phyloP scores from a whole-genome alignment of 2,329 filamentous ascomycete species.

The Diplodia scrobiculata region DNA sequence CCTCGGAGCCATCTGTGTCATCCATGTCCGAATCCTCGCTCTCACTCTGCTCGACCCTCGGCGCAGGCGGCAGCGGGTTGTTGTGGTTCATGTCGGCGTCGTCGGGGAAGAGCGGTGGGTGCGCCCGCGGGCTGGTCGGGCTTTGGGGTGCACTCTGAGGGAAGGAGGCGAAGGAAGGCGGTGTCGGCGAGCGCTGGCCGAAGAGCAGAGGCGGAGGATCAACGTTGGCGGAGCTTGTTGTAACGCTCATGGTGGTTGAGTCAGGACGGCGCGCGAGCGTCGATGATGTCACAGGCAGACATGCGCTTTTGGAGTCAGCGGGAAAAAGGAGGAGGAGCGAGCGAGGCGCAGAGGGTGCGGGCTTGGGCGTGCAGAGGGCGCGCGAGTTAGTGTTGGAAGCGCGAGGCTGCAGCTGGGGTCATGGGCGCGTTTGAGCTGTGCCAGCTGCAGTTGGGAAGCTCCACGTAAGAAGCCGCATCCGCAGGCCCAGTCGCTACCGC shows the following conservation, averaged over 20 bases:
- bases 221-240: conserved; percentile 37
- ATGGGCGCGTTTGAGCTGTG: conserved; percentile 16
- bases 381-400: neutral
- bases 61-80: conserved; percentile 37
- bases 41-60: conserved; percentile 36
- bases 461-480: conserved; percentile 21
- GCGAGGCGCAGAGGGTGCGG: conserved; percentile 10
- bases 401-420: conserved; percentile 24
- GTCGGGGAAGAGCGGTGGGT: conserved; percentile 33
- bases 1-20: conserved; percentile 33
- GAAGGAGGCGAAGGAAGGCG: conserved; percentile 41
- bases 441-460: conserved; percentile 18
- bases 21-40: conserved; percentile 36
- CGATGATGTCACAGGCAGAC: conserved; percentile 6
- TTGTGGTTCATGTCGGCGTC: conserved; percentile 44
- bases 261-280: conserved; percentile 8
- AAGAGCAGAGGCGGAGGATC: conserved; percentile 45
- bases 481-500: neutral
- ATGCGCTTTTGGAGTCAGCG: conserved; percentile 11
- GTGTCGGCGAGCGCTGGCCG: conserved; percentile 39
- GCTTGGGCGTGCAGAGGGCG: conserved; percentile 5
- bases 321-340: neutral
- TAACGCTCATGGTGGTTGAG: conserved; percentile 44
- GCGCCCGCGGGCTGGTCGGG: conserved; percentile 22
- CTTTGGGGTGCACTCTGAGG: conserved; percentile 34